Evolutionary conservation across 2,329 filamentous ascomycete genomes (phyloP).

Genomic region (Penicillium sp.): DNA sequence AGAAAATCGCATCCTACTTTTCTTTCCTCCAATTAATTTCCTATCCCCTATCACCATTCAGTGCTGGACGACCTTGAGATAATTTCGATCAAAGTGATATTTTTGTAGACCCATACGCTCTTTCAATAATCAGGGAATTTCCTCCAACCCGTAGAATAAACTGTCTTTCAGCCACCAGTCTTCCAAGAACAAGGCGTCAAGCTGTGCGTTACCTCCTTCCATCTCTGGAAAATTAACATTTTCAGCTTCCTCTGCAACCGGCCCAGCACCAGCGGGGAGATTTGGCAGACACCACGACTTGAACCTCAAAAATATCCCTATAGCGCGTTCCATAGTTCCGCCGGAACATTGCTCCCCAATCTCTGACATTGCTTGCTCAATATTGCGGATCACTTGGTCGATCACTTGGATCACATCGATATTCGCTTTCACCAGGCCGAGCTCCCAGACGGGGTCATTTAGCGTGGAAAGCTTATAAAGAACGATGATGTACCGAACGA

Average conservation of each 20-base stretch:
- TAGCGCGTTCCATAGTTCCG: conserved; percentile 13
- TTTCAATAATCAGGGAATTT: neutral
- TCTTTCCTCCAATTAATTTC: neutral
- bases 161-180: conserved; percentile 14
- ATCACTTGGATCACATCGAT: conserved; percentile 15
- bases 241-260: neutral
- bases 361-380: conserved; percentile 5
- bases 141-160: conserved; percentile 1
- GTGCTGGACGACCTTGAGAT: neutral
- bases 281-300: conserved; percentile 14
- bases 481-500: conserved; percentile 16
- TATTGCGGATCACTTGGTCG: conserved; percentile 13
- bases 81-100: neutral
- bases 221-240: neutral
- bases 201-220: neutral
- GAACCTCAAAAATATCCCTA: conserved; percentile 6
- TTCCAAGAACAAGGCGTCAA: conserved; percentile 13
- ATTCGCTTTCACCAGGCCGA: conserved; percentile 1
- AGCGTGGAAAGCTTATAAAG: conserved; percentile 14
- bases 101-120: neutral
- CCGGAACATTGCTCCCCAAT: conserved; percentile 6
- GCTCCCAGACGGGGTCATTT: conserved; percentile 14
- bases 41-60: neutral
- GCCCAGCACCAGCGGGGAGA: neutral
- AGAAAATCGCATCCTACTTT: neutral